Evolutionary conservation across 345 rosid species (phyloP).

Genomic region (Nasturtium officinale): DNA sequence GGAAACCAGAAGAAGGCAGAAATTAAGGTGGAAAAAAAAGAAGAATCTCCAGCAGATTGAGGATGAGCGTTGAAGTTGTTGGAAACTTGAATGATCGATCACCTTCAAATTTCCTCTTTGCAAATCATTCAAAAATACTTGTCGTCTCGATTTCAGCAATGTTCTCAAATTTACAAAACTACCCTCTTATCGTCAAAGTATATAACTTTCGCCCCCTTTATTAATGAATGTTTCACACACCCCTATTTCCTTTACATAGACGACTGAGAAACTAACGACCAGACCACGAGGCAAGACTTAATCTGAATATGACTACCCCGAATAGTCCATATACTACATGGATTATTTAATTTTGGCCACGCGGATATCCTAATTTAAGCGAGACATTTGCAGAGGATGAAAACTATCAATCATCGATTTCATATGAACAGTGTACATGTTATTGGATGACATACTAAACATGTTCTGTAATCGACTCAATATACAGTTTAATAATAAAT

Average conservation of each 20-base stretch:
- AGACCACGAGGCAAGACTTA: conserved; percentile 20
- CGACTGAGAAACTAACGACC: background rate
- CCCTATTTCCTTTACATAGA: no score
- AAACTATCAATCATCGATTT: background rate
- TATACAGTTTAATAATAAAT: background rate
- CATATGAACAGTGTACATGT: background rate
- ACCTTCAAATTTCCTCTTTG: background rate
- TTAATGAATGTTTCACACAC: background rate
- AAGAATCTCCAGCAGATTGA: background rate
- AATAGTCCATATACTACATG: background rate
- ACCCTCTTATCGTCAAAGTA: background rate
- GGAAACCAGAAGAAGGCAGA: background rate
- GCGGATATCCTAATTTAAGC: no score
- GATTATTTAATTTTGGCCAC: background rate
- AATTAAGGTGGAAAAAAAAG: background rate
- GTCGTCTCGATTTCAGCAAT: background rate
- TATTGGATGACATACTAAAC: background rate
- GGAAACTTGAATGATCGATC: conserved; percentile 18
- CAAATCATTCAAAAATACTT: background rate
- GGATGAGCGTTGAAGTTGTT: conserved; percentile 39
- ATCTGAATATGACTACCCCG: background rate
- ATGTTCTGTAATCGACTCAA: background rate
- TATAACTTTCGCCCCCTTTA: background rate
- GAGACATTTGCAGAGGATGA: no score
- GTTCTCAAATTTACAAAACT: background rate